Conservation (phyloP, 2,329 filamentous ascomycete species). For the Coniochaeta pulveracea region DNA sequence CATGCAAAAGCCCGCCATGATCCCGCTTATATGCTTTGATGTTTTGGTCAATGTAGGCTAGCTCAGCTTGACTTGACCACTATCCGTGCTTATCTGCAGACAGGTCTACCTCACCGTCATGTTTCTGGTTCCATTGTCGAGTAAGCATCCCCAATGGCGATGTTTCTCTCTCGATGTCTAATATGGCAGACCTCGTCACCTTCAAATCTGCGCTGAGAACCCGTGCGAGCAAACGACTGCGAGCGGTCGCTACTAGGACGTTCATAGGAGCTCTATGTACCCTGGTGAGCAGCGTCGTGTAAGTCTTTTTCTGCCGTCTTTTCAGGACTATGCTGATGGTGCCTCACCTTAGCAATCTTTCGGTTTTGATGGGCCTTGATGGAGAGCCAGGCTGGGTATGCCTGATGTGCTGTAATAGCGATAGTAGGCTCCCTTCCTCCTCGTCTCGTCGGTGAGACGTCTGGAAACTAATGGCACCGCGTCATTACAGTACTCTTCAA, state of each 20-base stretch:
- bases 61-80: neutral
- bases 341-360: slow-evolving; percentile 36
- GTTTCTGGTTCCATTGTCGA: slow-evolving; percentile 49
- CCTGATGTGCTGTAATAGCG: slow-evolving; percentile 53
- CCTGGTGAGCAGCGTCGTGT: slow-evolving; percentile 46
- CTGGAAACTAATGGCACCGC: neutral
- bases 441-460: neutral
- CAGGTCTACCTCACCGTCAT: slow-evolving; percentile 48
- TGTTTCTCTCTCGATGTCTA: too few species aligned
- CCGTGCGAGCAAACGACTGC: slow-evolving; percentile 29
- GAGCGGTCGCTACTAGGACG: slow-evolving; percentile 42
- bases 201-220: slow-evolving; percentile 35
- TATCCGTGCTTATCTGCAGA: slow-evolving; percentile 2
- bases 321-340: neutral
- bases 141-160: slow-evolving; percentile 21
- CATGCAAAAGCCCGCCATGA: slow-evolving; percentile 45
- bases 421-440: slow-evolving; percentile 30
- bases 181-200: slow-evolving; percentile 36
- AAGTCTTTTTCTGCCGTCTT: slow-evolving; percentile 13
- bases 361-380: slow-evolving; percentile 43
- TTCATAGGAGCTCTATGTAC: slow-evolving; percentile 48
- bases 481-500: slow-evolving; percentile 24
- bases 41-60: slow-evolving; percentile 40
- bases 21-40: slow-evolving; percentile 51
- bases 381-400: slow-evolving; percentile 54